phyloP scores from a whole-genome alignment of 2,329 filamentous ascomycete genomes.

The Fusarium abutilonis region DNA sequence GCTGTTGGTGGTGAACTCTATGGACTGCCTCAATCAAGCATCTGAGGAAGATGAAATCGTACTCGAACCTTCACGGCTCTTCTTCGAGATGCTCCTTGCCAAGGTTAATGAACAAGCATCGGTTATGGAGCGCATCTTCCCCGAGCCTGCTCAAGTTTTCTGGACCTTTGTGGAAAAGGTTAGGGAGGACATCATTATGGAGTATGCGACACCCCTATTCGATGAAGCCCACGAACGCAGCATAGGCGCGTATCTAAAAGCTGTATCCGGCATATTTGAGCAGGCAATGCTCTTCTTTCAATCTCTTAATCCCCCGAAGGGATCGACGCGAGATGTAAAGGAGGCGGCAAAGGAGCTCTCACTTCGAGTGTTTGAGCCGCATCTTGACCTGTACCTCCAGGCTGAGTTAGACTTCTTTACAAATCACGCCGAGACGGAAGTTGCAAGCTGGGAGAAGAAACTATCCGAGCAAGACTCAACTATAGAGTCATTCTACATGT shows the following conservation, averaged over 20 bases:
- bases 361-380: slow-evolving; percentile 83
- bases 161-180: slow-evolving; percentile 83
- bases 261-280: slow-evolving; percentile 86
- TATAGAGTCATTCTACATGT: slow-evolving; percentile 95
- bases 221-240: slow-evolving; percentile 85
- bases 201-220: slow-evolving; percentile 86
- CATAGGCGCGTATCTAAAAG: slow-evolving; percentile 81
- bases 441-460: slow-evolving; percentile 89
- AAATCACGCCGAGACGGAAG: slow-evolving; percentile 77
- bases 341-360: slow-evolving; percentile 74
- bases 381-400: slow-evolving; percentile 91
- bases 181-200: slow-evolving; percentile 83
- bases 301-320: slow-evolving; percentile 73
- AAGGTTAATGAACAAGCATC: slow-evolving; percentile 85
- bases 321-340: slow-evolving; percentile 67
- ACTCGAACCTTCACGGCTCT: slow-evolving; percentile 80
- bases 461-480: slow-evolving; percentile 90
- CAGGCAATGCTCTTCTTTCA: slow-evolving; percentile 83
- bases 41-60: slow-evolving; percentile 74
- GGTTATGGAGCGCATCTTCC: slow-evolving; percentile 85
- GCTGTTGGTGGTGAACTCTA: slow-evolving; percentile 71
- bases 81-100: slow-evolving; percentile 78
- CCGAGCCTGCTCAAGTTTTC: slow-evolving; percentile 74
- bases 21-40: slow-evolving; percentile 81
- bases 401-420: slow-evolving; percentile 92